Conservation (phyloP, 2,329 filamentous ascomycete species). For the Paracamarosporium sp. region DNA sequence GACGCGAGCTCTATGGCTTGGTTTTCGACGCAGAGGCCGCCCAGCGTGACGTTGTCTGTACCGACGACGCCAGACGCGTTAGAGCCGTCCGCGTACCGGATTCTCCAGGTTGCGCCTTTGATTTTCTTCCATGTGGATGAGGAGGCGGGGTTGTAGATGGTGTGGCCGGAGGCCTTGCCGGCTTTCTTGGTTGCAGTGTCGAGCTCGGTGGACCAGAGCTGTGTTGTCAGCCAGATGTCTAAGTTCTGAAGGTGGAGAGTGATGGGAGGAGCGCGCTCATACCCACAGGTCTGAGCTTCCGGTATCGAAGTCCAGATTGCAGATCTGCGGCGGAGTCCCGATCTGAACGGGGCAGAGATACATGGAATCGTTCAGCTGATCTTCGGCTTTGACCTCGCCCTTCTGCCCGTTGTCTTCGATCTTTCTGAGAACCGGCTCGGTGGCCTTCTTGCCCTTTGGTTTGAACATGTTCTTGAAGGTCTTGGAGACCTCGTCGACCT, state of each 20-base stretch:
- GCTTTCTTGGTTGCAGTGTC: slow-evolving; percentile 42
- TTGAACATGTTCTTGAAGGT: slow-evolving; percentile 30
- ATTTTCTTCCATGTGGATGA: slow-evolving; percentile 65
- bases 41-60: slow-evolving; percentile 67
- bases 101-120: slow-evolving; percentile 64
- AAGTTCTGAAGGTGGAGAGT: background rate
- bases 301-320: slow-evolving; percentile 72
- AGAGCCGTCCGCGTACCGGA: slow-evolving; percentile 73
- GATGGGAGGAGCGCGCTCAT: background rate
- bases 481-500: slow-evolving; percentile 52
- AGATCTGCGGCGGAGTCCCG: slow-evolving; percentile 68
- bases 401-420: slow-evolving; percentile 46
- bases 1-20: slow-evolving; percentile 72
- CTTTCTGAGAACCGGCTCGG: slow-evolving; percentile 51
- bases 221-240: slow-evolving; percentile 35
- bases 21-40: slow-evolving; percentile 65
- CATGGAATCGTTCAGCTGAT: slow-evolving; percentile 70
- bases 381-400: slow-evolving; percentile 65
- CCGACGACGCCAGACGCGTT: slow-evolving; percentile 70
- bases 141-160: slow-evolving; percentile 65
- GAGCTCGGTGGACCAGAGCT: slow-evolving; percentile 71
- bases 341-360: slow-evolving; percentile 71
- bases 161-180: slow-evolving; percentile 52
- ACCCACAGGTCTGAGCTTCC: slow-evolving; percentile 74
- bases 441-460: slow-evolving; percentile 57